Evolutionary conservation across 805 yeast species (phyloP).

Genomic region (Phaffomyces antillensis): DNA sequence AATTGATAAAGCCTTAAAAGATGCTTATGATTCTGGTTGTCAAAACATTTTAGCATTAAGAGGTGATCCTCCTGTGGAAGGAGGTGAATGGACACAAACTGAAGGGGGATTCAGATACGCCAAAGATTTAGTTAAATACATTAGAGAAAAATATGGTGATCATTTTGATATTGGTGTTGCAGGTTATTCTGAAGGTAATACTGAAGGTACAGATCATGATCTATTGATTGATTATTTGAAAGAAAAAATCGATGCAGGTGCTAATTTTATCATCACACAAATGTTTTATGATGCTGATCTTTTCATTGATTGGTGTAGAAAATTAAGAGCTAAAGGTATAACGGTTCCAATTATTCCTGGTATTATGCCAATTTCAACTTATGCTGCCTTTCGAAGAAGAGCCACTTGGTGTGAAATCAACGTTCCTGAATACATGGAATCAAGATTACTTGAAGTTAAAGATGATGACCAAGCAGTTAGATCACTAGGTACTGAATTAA

Average conservation of each 20-base stretch:
- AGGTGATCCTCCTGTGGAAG: conserved; percentile 89
- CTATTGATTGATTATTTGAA: conserved; percentile 57
- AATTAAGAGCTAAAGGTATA: conserved; percentile 65
- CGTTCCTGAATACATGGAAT: conserved; percentile 68
- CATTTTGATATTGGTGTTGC: conserved; percentile 95
- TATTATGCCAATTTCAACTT: conserved; percentile 97
- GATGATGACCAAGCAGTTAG: conserved; percentile 89
- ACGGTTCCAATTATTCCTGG: conserved; percentile 91
- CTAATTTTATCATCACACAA: conserved; percentile 89
- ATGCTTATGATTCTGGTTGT: conserved; percentile 88
- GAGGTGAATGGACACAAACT: conserved; percentile 32
- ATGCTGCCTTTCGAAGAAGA: conserved; percentile 85
- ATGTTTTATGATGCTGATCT: conserved; percentile 93
- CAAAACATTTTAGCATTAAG: conserved; percentile 90
- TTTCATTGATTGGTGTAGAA: conserved; percentile 75
- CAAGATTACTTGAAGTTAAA: conserved; percentile 68
- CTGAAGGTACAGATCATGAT: conserved; percentile 59
- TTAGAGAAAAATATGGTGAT: conserved; percentile 70
- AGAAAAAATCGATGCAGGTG: conserved; percentile 91
- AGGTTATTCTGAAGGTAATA: conserved; percentile 96
- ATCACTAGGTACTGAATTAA: conserved; percentile 73
- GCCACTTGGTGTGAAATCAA: conserved; percentile 89
- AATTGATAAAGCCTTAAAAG: conserved; percentile 77
- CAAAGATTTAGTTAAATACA: conserved; percentile 74
- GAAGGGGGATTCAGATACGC: conserved; percentile 87